A percentile compares a stretch with the other conserved stretches of the same genome.
Conservation (phyloP, 495 filamentous ascomycete species). For the Penicillium pulvis region DNA sequence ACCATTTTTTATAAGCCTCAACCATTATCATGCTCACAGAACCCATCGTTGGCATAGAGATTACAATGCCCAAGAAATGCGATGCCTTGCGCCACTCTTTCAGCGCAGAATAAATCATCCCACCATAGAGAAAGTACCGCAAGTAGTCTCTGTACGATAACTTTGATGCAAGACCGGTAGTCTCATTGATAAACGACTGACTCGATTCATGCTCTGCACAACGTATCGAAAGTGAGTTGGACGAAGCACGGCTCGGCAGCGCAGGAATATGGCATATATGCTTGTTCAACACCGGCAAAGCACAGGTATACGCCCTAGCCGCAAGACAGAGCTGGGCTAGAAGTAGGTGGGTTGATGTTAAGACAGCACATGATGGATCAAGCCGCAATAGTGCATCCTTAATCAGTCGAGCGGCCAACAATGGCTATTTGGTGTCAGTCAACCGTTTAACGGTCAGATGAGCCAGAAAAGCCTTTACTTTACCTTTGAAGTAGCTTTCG, state of each 20-base stretch:
- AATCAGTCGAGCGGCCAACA: conserved; percentile 60
- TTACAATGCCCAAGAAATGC: conserved; percentile 67
- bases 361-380: conserved; percentile 67
- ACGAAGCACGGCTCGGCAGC: conserved; percentile 26
- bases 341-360: conserved; percentile 67
- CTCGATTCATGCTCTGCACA: conserved; percentile 36
- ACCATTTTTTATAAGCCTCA: conserved; percentile 92
- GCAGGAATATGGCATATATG: conserved; percentile 66
- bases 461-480: conserved; percentile 35
- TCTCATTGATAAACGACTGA: conserved; percentile 55
- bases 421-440: conserved; percentile 46
- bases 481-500: conserved; percentile 46
- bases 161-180: conserved; percentile 58
- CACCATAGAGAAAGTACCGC: conserved; percentile 78
- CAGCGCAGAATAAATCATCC: conserved; percentile 73
- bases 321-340: conserved; percentile 63
- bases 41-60: conserved; percentile 62
- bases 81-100: conserved; percentile 73
- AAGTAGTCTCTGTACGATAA: conserved; percentile 62
- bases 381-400: conserved; percentile 69
- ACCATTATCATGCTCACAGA: conserved; percentile 74
- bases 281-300: conserved; percentile 68
- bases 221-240: conserved; percentile 20
- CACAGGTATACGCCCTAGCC: conserved; percentile 52
- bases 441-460: conserved; percentile 1